Percentiles rank a stretch among this genome's conserved stretches.
These are phyloP conservation scores for Immersiella caudata DNA, from an alignment of 495 filamentous ascomycete species.

Conservation along the genomic window DNA sequence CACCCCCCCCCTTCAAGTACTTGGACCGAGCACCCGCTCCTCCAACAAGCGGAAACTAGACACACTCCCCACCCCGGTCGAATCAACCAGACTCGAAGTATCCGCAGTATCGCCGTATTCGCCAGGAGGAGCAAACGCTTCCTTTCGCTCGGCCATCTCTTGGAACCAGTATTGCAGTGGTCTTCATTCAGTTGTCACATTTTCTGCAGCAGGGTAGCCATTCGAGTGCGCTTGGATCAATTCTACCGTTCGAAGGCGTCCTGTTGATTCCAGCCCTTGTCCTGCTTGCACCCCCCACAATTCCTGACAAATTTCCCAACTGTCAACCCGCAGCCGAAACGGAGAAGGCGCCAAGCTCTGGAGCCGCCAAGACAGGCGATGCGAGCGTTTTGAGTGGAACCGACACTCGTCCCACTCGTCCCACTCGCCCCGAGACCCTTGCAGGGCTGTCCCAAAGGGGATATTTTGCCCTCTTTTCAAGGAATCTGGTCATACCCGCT, in stretches of 20 bases:
- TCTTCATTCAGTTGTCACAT: background rate
- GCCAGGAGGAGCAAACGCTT: background rate
- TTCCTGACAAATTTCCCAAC: background rate
- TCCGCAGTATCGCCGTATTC: slow-evolving; percentile 4
- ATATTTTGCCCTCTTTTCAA: slow-evolving; percentile 30
- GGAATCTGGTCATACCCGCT: background rate
- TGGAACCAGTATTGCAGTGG: background rate
- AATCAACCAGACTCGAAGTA: background rate
- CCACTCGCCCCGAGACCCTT: background rate
- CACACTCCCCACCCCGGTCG: background rate
- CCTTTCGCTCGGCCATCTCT: background rate
- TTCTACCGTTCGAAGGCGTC: background rate
- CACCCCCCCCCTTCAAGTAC: background rate
- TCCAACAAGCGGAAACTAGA: background rate
- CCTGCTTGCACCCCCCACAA: background rate
- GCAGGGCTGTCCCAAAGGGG: slow-evolving; percentile 23
- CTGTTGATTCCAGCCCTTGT: background rate
- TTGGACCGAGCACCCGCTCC: slow-evolving; percentile 12
- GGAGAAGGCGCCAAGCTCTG: slow-evolving; percentile 15
- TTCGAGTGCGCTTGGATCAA: background rate
- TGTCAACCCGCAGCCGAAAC: slow-evolving; percentile 13
- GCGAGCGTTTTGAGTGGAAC: slow-evolving; percentile 10
- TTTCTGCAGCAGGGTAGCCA: background rate
- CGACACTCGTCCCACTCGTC: background rate
- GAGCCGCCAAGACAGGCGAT: background rate